Conservation (phyloP, 192 early-diverging fungal species). For the Rhizophagus prolifer region DNA sequence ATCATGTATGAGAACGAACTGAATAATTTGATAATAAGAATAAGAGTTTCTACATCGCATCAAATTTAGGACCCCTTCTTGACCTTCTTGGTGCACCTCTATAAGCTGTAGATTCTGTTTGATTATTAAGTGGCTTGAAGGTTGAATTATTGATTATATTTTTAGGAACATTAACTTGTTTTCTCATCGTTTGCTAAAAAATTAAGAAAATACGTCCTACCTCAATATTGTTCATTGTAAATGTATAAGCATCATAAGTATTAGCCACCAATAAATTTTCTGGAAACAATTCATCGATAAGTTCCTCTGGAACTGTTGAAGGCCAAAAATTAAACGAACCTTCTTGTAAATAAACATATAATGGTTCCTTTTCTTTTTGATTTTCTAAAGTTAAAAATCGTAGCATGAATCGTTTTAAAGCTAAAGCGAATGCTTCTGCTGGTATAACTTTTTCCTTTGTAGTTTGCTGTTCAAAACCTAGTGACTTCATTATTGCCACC, state of each 20-base stretch:
- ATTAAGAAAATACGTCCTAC: not conserved
- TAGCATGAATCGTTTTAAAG: constrained; percentile 11
- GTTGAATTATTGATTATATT: too few relatives aligned
- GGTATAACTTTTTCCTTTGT: not conserved
- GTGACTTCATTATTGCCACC: not conserved
- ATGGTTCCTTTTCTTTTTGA: not conserved
- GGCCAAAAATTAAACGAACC: too few relatives aligned
- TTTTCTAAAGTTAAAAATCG: not conserved
- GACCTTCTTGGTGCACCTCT: too few relatives aligned
- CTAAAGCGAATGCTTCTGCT: not conserved
- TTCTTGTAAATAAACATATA: not conserved
- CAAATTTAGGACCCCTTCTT: too few relatives aligned
- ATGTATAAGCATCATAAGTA: not conserved
- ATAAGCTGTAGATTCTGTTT: too few relatives aligned
- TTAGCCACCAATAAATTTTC: not conserved
- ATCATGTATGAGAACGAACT: too few relatives aligned
- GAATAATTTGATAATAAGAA: too few relatives aligned
- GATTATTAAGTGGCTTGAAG: too few relatives aligned
- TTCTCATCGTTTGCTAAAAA: too few relatives aligned
- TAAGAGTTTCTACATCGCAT: too few relatives aligned
- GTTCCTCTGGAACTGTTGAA: not conserved
- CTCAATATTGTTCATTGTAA: not conserved
- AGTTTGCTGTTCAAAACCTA: not conserved
- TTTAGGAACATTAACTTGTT: too few relatives aligned
- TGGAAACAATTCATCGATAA: not conserved